A percentile compares a stretch with the other conserved stretches of the same genome.
phyloP scores from a whole-genome alignment of 305 asterid species.

The Rubia tinctorum region DNA sequence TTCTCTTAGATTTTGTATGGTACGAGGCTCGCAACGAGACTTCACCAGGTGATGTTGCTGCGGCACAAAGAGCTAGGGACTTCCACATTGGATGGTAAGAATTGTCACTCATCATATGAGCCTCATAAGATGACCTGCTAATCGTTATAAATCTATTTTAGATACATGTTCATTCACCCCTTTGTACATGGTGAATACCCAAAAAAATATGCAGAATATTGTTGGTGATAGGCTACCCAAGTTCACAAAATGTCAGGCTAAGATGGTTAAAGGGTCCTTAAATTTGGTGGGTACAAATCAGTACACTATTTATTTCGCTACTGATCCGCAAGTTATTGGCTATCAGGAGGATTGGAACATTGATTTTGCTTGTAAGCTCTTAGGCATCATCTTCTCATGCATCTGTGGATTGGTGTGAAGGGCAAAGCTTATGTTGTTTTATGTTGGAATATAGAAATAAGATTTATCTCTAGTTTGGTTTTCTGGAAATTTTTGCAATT shows the following conservation, averaged over 20 bases:
- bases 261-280: conserved; percentile 80
- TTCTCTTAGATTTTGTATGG: conserved; percentile 90
- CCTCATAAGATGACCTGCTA: no score
- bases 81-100: conserved; percentile 95
- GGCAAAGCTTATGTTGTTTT: no score
- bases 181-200: conserved; percentile 95
- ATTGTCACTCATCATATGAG: no score
- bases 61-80: conserved; percentile 92
- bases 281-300: conserved; percentile 87
- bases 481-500: not conserved
- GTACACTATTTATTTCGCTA: no score
- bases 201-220: conserved; percentile 66
- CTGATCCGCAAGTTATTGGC: no score
- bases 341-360: no score
- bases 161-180: conserved; percentile 84
- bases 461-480: not conserved
- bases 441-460: no score
- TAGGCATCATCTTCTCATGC: no score
- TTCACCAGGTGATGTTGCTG: conserved; percentile 61
- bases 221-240: conserved; percentile 72
- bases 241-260: conserved; percentile 62
- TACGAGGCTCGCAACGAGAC: conserved; percentile 72
- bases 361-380: no score
- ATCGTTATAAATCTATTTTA: no score
- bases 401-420: no score